A percentile compares a stretch with the other conserved stretches of the same genome.
These are phyloP conservation scores for Exophiala xenobiotica DNA, from an alignment of 2,329 filamentous ascomycete genomes.

Conservation along the genomic window DNA sequence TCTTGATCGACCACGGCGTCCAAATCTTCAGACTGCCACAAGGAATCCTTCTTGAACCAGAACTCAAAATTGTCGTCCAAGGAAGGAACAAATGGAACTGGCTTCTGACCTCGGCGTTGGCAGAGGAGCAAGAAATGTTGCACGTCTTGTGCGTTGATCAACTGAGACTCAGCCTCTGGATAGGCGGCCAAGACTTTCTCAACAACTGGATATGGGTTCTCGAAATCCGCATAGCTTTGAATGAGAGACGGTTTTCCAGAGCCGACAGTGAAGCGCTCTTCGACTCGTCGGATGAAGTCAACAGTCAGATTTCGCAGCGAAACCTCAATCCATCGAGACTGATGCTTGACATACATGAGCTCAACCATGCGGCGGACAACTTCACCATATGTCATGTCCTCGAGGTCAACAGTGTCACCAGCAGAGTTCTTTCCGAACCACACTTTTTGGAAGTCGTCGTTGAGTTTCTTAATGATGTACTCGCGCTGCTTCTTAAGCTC, in stretches of 20 bases:
- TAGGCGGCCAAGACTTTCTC: conserved; percentile 79
- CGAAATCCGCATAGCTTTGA: conserved; percentile 85
- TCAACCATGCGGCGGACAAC: conserved; percentile 84
- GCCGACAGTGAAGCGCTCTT: conserved; percentile 85
- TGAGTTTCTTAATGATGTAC: conserved; percentile 93
- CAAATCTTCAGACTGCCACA: conserved; percentile 98
- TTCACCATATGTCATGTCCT: conserved; percentile 94
- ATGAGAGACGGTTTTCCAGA: conserved; percentile 74
- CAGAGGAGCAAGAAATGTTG: conserved; percentile 95
- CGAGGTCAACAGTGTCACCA: conserved; percentile 79
- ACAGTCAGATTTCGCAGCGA: conserved; percentile 81
- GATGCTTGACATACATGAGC: conserved; percentile 87
- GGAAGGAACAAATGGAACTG: conserved; percentile 91
- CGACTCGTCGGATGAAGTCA: conserved; percentile 94
- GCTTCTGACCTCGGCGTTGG: conserved; percentile 90
- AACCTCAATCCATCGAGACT: conserved; percentile 85
- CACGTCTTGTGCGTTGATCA: conserved; percentile 97
- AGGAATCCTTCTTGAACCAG: conserved; percentile 99
- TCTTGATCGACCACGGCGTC: conserved; percentile 95
- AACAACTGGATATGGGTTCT: conserved; percentile 74
- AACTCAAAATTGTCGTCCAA: conserved; percentile 97
- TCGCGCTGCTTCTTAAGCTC: conserved; percentile 85
- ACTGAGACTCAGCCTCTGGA: conserved; percentile 80
- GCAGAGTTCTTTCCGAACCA: conserved; percentile 88
- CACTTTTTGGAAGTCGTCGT: conserved; percentile 94